These are phyloP conservation scores for Metschnikowia bowlesiae DNA, from an alignment of 805 yeast genomes.

Conservation along the genomic window DNA sequence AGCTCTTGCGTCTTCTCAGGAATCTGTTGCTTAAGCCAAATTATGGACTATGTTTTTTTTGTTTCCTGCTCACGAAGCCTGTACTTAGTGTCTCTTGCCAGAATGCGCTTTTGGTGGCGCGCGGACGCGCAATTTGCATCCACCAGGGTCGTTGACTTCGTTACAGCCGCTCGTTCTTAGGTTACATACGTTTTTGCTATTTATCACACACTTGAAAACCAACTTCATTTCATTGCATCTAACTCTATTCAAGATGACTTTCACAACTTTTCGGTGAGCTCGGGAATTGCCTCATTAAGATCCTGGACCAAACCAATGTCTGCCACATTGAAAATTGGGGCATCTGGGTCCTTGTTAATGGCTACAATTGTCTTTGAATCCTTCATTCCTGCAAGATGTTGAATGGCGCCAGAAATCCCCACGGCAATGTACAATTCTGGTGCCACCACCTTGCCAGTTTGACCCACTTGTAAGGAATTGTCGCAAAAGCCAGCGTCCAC, in stretches of 20 bases:
- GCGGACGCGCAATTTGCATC: slow-evolving; percentile 2
- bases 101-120: not conserved
- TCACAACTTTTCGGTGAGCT: slow-evolving; percentile 70
- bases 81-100: slow-evolving; percentile 1
- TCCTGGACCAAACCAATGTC: slow-evolving; percentile 91
- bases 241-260: not conserved
- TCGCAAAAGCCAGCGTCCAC: slow-evolving; percentile 96
- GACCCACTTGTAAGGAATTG: slow-evolving; percentile 95
- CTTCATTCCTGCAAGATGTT: slow-evolving; percentile 98
- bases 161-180: not conserved
- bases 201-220: no score
- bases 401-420: slow-evolving; percentile 96
- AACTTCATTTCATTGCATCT: no score
- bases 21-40: not conserved
- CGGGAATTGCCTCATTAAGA: slow-evolving; percentile 82
- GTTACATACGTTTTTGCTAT: not conserved
- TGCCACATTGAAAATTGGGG: slow-evolving; percentile 88
- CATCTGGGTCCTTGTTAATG: slow-evolving; percentile 89
- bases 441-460: slow-evolving; percentile 96
- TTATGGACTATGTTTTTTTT: slow-evolving; percentile 2
- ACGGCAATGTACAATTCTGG: slow-evolving; percentile 92
- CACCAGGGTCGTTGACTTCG: not conserved
- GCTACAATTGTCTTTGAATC: slow-evolving; percentile 92
- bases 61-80: slow-evolving; percentile 5
- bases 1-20: slow-evolving; percentile 1